These are phyloP conservation scores for Fistulifera pelliculosa DNA, from an alignment of 108 stramenopile genomes.

Conservation along the genomic window DNA sequence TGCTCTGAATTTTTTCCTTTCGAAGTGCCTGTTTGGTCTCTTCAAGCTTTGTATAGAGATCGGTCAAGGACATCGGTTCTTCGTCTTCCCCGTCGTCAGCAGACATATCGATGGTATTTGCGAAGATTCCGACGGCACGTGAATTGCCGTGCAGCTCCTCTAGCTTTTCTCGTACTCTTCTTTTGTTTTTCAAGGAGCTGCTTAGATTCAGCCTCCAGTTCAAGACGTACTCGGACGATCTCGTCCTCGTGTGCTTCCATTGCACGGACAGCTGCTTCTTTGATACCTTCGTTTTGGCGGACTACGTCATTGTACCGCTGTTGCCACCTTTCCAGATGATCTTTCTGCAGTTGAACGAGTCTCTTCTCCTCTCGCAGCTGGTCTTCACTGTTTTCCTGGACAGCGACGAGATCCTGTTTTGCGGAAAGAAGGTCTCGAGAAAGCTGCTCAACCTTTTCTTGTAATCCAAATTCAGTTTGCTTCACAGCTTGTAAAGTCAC, in stretches of 20 bases:
- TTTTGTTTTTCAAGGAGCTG: constrained; percentile 33
- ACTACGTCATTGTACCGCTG: constrained; percentile 29
- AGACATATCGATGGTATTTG: constrained; percentile 3
- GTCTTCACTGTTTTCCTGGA: constrained; percentile 28
- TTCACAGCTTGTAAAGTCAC: constrained; percentile 20
- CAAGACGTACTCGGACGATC: constrained; percentile 17
- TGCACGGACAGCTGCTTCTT: constrained; percentile 39
- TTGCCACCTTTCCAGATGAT: constrained; percentile 41
- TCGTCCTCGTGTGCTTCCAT: constrained; percentile 24
- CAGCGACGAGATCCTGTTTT: constrained; percentile 32
- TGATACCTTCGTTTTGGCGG: constrained; percentile 36
- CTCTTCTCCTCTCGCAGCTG: constrained; percentile 47
- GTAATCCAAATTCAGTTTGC: constrained; percentile 14
- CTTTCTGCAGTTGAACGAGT: constrained; percentile 54
- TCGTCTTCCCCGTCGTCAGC: constrained; percentile 26
- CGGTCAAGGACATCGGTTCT: constrained; percentile 51
- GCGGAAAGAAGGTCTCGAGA: constrained; percentile 26
- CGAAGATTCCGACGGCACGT: constrained; percentile 10
- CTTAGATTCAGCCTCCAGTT: constrained; percentile 29
- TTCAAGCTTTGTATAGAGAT: constrained; percentile 57
- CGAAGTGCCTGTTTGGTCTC: constrained; percentile 61
- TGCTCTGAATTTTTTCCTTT: constrained; percentile 35
- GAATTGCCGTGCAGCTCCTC: constrained; percentile 12
- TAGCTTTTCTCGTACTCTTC: constrained; percentile 37
- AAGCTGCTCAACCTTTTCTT: constrained; percentile 34